A percentile compares a stretch with the other conserved stretches of the same genome.
phyloP scores from a whole-genome alignment of 2,329 filamentous ascomycete species.

The Diaporthe humulicola region DNA sequence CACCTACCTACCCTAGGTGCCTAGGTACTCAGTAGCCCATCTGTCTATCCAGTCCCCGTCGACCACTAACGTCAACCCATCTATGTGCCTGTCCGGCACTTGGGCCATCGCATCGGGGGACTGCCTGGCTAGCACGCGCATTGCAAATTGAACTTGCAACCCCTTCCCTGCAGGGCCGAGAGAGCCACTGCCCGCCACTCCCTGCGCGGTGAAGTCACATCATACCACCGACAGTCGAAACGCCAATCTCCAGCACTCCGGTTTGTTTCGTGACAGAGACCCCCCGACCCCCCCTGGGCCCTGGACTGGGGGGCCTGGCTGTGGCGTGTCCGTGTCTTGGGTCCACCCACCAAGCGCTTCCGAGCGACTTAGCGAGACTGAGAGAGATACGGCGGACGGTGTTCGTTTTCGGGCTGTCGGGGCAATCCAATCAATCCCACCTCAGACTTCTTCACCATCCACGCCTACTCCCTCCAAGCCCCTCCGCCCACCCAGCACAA shows the following conservation, averaged over 20 bases:
- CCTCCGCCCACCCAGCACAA: background rate
- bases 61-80: conserved; percentile 28
- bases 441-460: conserved; percentile 2
- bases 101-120: conserved; percentile 2
- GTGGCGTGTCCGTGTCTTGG: conserved; percentile 33
- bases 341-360: conserved; percentile 32
- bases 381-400: background rate
- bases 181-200: background rate
- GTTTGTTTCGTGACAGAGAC: conserved; percentile 29
- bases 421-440: conserved; percentile 24
- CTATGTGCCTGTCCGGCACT: conserved; percentile 19
- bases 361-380: conserved; percentile 16
- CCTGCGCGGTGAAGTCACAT: conserved; percentile 27
- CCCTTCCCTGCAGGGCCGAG: conserved; percentile 13
- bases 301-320: conserved; percentile 12
- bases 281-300: conserved; percentile 14
- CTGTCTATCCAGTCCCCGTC: background rate
- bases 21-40: too few relatives aligned
- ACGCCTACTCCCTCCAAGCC: conserved; percentile 8
- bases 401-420: conserved; percentile 27
- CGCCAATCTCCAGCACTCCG: conserved; percentile 29
- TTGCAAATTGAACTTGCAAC: conserved; percentile 2
- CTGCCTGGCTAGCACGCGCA: conserved; percentile 18
- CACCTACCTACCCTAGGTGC: too few relatives aligned
- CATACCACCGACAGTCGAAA: conserved; percentile 31